Base-by-base conservation (phyloP, 2,329 filamentous ascomycete species). In the Sclerotinia sclerotiorum region DNA sequence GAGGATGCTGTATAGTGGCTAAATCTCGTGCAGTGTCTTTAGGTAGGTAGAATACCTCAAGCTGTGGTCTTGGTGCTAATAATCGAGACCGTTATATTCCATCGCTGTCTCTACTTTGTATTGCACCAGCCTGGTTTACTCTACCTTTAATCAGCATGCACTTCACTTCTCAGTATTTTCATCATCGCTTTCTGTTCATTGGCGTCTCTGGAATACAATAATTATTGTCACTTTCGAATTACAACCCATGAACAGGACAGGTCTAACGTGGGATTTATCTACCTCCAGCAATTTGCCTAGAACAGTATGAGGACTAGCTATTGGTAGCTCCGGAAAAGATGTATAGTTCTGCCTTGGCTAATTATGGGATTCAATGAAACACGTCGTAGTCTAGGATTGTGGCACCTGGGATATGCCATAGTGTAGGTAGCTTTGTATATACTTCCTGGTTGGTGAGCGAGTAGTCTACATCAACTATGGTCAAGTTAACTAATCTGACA, bases 211-310 rank as follows among this genome's bases (percentile, higher is more conserved):
- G 21, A 55, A 5, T 4, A 15, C 11, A 27, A 13, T 51, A 13
- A 5, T 13, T 10, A n/a, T 35, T 13, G 10, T 32, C 52, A 55
- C 19, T 3, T 19, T 11, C 13, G 5, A 10, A 35, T 13, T 5
- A 13, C 19, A 35, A 5, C 15, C 13, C 27, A 54, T 13, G 10
- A 1, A 39, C 51, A 10, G 10, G 8, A 11, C 51, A 10, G 19
- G 19, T n/a, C 5, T 1, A n/a, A 55, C 10, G 6, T 21, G 27
- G 11, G 4, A 35, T 8, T 5, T 0, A 35, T 6, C 1, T 1
- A 8, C 19, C 29, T 11, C 52, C 2, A 0, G 39, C 35, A 39
- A 39, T 39, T 39, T 10, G 4, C 10, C 2, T 2, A 39, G 39
- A 15, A 42, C 15, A 15, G 39, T 42, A 15, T 42, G 39, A 42